phyloP scores from a whole-genome alignment of 805 yeast genomes.

The Zygosaccharomyces siamensis region DNA sequence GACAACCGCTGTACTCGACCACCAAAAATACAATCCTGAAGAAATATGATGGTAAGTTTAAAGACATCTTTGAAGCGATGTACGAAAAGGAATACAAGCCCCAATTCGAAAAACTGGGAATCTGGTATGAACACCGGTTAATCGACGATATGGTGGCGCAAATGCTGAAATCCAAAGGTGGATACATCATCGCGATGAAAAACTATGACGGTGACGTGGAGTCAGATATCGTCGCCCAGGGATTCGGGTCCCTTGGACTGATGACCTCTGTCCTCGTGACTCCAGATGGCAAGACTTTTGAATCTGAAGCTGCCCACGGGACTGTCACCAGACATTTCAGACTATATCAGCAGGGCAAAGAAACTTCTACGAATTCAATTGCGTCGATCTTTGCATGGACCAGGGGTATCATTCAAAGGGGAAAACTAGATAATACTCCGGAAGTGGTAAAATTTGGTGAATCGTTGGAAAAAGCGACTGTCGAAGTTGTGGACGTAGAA shows the following conservation, averaged over 20 bases:
- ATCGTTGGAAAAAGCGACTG: conserved; percentile 72
- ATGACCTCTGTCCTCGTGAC: conserved; percentile 96
- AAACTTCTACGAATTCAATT: conserved; percentile 94
- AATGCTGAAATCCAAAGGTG: conserved; percentile 94
- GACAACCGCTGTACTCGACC: conserved; percentile 76
- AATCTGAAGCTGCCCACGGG: conserved; percentile 98
- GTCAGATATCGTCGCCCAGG: conserved; percentile 96
- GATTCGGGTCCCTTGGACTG: conserved; percentile 92
- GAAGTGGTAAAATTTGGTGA: conserved; percentile 79
- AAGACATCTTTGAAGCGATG: conserved; percentile 82
- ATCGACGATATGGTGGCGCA: conserved; percentile 99
- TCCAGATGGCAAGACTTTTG: conserved; percentile 95
- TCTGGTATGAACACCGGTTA: conserved; percentile 94
- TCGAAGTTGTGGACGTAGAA: conserved; percentile 78
- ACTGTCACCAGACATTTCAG: conserved; percentile 97
- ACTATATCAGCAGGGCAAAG: conserved; percentile 94
- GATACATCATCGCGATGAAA: conserved; percentile 92
- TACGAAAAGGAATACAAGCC: conserved; percentile 65
- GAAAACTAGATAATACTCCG: conserved; percentile 80
- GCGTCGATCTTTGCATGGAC: conserved; percentile 98
- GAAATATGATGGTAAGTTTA: conserved; percentile 91
- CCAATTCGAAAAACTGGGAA: conserved; percentile 71
- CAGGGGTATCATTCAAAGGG: conserved; percentile 89
- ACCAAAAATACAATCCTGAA: conserved; percentile 94
- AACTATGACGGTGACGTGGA: conserved; percentile 98